These are phyloP conservation scores for Heteromeles arbutifolia DNA, from an alignment of 306 rosid species.

Conservation along the genomic window DNA sequence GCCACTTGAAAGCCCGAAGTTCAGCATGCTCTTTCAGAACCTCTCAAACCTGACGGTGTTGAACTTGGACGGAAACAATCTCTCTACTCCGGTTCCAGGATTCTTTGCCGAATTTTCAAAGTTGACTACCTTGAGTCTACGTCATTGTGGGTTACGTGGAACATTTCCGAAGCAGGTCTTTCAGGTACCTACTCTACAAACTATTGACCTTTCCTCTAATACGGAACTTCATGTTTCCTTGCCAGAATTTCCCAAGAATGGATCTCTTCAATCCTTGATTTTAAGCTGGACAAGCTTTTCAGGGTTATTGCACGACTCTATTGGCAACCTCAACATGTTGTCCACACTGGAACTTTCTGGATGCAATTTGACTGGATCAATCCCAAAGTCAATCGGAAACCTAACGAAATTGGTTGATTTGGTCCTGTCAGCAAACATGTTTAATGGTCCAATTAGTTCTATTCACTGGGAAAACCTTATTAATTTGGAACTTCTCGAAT, in stretches of 20 bases:
- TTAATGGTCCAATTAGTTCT: no score
- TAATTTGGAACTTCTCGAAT: no score
- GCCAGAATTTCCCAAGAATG: conserved; percentile 11
- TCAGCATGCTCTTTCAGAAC: not conserved
- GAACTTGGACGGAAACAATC: not conserved
- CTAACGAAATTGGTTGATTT: no score
- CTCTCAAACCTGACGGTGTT: no score
- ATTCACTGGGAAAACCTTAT: no score
- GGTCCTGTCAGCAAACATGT: no score
- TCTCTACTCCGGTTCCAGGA: conserved; percentile 15
- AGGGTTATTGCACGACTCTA: no score
- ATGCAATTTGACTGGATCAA: no score
- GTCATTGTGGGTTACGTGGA: not conserved
- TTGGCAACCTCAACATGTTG: no score
- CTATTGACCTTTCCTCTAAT: not conserved
- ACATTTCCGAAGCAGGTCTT: conserved; percentile 23
- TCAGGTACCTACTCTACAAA: conserved; percentile 12
- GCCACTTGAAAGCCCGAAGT: conserved; percentile 24
- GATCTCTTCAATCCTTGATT: not conserved
- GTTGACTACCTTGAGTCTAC: conserved; percentile 19
- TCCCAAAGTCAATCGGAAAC: no score
- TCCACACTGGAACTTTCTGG: no score
- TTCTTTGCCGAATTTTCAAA: conserved; percentile 13
- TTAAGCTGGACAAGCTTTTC: no score
- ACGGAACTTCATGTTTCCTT: conserved; percentile 3